Evolutionary conservation across 2,329 filamentous ascomycete species (phyloP), one percentile per base, ranked within the genome.

Genomic region (Xylaria sp.): DNA sequence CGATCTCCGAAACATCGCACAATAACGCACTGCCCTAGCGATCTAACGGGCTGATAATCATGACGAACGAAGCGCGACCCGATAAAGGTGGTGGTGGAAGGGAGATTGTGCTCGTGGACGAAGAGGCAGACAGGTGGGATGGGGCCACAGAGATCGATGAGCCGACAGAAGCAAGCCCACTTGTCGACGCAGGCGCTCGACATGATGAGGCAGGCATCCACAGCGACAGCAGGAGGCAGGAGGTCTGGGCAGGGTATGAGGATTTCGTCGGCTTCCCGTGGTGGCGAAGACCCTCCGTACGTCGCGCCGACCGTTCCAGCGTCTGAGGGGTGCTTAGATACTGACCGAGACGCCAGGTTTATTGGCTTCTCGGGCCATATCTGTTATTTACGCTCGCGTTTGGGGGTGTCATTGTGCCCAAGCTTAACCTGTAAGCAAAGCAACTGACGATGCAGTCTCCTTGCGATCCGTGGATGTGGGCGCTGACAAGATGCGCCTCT

Each of bases 341-440:
- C 69, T 73, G 61, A 72, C 57, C 45, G 55, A 51, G 37, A 24
- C 13, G 13, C 29, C 56, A 90, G 90, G 84, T 95, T 48, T 90
- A 81, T 72, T 97, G 92, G 90, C 79, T 97, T 4, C 72, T 97
- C 7, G 84, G 83, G 0, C 90, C 92, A 0, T 94, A 92, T 72
- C 79, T 89, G 51, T 73, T 96, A 41, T 93, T 91, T 68, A 91
- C 91, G 0, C 77, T 95, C 49, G 92, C 92, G 0, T 93, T 94
- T 71, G 94, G 93, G 26, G 91, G 91, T 52, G 83, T 90, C 6
- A 78, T 94, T 7, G 90, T 97, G 7, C 92, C 93, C 8, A 94
- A 89, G 70, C 79, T 96, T 58, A 96, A 96, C 67, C 75, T 97
- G 73, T 85, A 72, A 71, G 81, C 64, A 49, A 46, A 6, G 20